Conservation (phyloP, 2,329 filamentous ascomycete species). For the Xylaria sp. region DNA sequence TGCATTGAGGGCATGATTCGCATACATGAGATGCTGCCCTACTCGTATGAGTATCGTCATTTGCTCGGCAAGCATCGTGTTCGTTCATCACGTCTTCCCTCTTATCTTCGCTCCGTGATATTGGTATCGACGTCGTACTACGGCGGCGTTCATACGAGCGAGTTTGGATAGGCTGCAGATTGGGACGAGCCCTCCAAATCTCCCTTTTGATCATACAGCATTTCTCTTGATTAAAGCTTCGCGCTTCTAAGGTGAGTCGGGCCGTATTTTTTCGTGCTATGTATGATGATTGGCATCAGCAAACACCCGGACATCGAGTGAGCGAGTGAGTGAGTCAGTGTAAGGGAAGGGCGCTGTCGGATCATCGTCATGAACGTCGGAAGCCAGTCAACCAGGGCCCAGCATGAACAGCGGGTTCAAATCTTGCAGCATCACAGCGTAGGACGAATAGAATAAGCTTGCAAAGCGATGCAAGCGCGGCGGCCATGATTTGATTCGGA, state of each 20-base stretch:
- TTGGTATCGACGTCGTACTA: not conserved
- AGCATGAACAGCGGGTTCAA: not conserved
- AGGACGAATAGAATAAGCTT: not conserved
- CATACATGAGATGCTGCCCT: not conserved
- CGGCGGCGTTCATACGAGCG: not conserved
- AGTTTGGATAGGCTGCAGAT: not conserved
- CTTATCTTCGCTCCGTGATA: not conserved
- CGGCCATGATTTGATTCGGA: not conserved
- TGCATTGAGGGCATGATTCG: not conserved
- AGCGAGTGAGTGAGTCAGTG: not conserved
- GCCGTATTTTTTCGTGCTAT: not conserved
- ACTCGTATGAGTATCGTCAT: not conserved
- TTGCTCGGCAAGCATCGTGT: not conserved
- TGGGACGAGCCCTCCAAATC: not conserved
- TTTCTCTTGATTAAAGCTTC: not conserved
- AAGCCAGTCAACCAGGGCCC: not conserved
- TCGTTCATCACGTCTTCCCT: not conserved
- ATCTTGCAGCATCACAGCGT: not conserved
- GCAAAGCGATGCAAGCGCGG: not conserved
- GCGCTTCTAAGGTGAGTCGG: not conserved
- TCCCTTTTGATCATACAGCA: not conserved
- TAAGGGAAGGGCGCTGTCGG: not conserved
- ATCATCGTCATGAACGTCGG: not conserved
- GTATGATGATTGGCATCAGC: not conserved
- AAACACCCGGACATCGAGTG: not conserved